Conservation (phyloP, 169 alveolate species). For the Eimeria acervulina region DNA sequence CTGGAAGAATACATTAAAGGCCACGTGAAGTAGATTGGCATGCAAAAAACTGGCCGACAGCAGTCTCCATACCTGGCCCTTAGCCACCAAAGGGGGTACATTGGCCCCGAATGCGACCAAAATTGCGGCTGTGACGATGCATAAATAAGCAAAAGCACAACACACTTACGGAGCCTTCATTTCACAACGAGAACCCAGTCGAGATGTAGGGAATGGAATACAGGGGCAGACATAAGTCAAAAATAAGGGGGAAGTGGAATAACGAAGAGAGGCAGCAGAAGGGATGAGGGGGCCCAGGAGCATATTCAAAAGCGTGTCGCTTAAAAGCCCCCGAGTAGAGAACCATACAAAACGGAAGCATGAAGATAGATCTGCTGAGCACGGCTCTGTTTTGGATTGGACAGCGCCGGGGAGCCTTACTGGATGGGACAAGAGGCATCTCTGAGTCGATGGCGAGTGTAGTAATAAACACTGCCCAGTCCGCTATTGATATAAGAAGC, state of each 20-base stretch:
- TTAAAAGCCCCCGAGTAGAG: neutral
- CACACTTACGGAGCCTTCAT: neutral
- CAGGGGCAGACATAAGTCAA: neutral
- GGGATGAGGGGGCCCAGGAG: neutral
- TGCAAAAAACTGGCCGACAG: slow-evolving; percentile 90
- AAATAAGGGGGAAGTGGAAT: neutral
- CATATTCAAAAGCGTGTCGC: neutral
- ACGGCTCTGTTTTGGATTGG: neutral
- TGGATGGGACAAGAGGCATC: slow-evolving; percentile 78
- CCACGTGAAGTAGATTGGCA: slow-evolving; percentile 90
- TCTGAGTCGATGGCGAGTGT: slow-evolving; percentile 65
- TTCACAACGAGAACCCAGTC: neutral
- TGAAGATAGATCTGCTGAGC: neutral
- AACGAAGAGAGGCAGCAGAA: neutral
- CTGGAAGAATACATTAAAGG: slow-evolving; percentile 91
- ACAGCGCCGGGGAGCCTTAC: slow-evolving; percentile 20
- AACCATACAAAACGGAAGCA: neutral
- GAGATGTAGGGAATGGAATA: neutral
- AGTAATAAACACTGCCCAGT: slow-evolving; percentile 84
- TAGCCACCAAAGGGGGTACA: slow-evolving; percentile 87
- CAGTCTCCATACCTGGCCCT: slow-evolving; percentile 92
- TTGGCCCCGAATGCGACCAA: slow-evolving; percentile 88
- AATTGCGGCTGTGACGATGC: slow-evolving; percentile 78
- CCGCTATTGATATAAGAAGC: slow-evolving; percentile 84
- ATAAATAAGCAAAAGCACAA: neutral